A percentile compares a stretch with the other conserved stretches of the same genome.
Evolutionary conservation across 192 early-diverging fungal genomes (phyloP).

Genomic region (Bifiguratus adelaidae): DNA sequence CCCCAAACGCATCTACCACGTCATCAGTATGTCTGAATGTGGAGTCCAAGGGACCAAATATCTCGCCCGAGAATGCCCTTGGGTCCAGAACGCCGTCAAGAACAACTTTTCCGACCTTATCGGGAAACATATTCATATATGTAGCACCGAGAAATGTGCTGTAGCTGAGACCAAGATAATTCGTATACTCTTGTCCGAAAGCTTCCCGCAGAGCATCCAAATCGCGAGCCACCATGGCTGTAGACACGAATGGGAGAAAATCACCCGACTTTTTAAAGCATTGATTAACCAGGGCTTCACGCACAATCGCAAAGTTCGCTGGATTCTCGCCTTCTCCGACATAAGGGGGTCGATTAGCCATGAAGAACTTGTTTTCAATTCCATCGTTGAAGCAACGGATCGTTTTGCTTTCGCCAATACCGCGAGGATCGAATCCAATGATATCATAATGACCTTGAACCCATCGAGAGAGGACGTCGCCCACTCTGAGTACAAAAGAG

Average conservation of each 20-base stretch:
- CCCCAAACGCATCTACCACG: constrained; percentile 10
- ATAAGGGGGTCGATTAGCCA: not conserved
- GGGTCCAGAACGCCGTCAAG: constrained; percentile 26
- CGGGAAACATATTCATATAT: constrained; percentile 27
- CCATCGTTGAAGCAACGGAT: constrained; percentile 3
- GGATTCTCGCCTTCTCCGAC: not conserved
- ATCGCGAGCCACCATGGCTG: constrained; percentile 18
- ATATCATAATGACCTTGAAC: constrained; percentile 15
- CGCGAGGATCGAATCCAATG: constrained; percentile 29
- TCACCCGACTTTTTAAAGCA: constrained; percentile 5
- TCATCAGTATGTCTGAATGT: constrained; percentile 4
- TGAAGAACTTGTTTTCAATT: not conserved
- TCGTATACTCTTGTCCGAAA: constrained; percentile 8
- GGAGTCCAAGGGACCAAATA: not conserved
- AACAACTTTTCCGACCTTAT: constrained; percentile 18
- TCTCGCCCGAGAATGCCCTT: not conserved
- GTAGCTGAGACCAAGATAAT: constrained; percentile 18
- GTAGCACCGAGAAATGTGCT: constrained; percentile 14
- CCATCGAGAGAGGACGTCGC: constrained; percentile 1
- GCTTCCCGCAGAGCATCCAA: constrained; percentile 18
- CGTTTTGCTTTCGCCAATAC: constrained; percentile 16
- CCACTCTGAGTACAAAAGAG: constrained; percentile 4
- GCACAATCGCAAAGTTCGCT: not conserved
- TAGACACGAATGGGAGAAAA: constrained; percentile 5
- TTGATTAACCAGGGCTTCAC: not conserved